Base-by-base conservation (phyloP, 176 grass and related monocot genomes). In the Rhynchospora breviuscula region DNA sequence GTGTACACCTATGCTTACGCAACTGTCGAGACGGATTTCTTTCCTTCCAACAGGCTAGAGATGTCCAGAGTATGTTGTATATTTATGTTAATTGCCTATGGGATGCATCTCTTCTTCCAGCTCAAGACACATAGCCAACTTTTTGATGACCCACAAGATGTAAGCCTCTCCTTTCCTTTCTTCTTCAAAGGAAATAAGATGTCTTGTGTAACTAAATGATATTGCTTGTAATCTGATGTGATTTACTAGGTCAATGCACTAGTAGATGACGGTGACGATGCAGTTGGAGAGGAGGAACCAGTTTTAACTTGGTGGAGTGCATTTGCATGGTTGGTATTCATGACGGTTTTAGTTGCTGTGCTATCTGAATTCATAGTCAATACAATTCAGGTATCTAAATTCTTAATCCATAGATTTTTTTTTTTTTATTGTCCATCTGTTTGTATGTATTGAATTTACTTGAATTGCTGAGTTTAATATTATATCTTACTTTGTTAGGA, bases 21-120 rank as follows among this genome's bases (percentile, higher is more conserved):
- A 53, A 35, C 89, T 18, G 79, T 83, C 0, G 83, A 87, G 83
- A 19, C 88, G 1, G 69, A 85, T 10, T 70, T 64, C 47, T 58
- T 84, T 15, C 78, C 59, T 47, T 58, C 91, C 33, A 59, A 79
- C 19, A 79, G 70, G 22, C 86, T 99, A 64, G 83, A 90, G 2
- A 86, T 99, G 86, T 99, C 96, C 10, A 91, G 96, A 29, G 80
- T 89, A 22, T 93, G 91, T 88, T 90, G 96, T 85, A 79, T 95
- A 60, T 56, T 93, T 85, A 95, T 99, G 96, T 91, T 99, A 22
- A 47, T 91, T 10, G 89, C 91, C 60, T 99, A 99, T 67, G 88
- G 87, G 12, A 88, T 88, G 10, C 94, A 95, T 84, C 93, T 99
- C 60, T 93, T 99, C 73, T 99, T 99, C 88, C 96, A 99, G 85